phyloP scores from a whole-genome alignment of 768 basidiomycete species.

The Phanerodontia chrysosporium region DNA sequence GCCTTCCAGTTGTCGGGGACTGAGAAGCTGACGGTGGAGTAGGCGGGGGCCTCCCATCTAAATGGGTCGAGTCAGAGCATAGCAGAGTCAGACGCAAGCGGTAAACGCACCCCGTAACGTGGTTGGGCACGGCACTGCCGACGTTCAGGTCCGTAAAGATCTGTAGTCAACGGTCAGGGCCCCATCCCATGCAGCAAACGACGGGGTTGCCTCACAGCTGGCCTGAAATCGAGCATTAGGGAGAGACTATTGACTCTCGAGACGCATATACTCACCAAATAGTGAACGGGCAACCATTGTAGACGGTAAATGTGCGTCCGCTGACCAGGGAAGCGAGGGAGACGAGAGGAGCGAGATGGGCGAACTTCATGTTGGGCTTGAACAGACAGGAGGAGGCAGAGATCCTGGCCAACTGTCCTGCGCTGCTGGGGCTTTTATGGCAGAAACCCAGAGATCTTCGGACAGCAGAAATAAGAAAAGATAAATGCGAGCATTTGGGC shows the following conservation, averaged over 20 bases:
- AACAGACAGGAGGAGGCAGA: too few relatives aligned
- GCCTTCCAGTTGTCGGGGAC: conserved; percentile 65
- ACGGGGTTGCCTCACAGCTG: conserved; percentile 40
- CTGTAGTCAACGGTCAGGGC: conserved; percentile 27
- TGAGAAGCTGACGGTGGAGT: conserved; percentile 38
- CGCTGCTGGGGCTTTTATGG: too few relatives aligned
- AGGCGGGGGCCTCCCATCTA: conserved; percentile 34
- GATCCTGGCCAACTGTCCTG: too few relatives aligned
- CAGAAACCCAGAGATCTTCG: too few relatives aligned
- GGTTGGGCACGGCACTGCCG: conserved; percentile 40
- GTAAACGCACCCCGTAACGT: conserved; percentile 43
- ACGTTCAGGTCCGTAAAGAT: conserved; percentile 58
- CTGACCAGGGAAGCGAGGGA: conserved; percentile 20
- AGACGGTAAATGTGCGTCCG: conserved; percentile 57
- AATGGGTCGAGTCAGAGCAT: background rate
- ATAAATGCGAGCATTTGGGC: too few relatives aligned
- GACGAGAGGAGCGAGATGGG: background rate
- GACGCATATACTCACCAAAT: conserved; percentile 46
- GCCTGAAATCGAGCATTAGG: conserved; percentile 30
- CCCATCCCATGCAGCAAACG: too few relatives aligned
- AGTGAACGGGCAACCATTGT: conserved; percentile 64
- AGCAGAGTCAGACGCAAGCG: background rate
- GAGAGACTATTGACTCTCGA: background rate
- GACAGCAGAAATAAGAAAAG: too few relatives aligned
- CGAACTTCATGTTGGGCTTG: background rate